Evolutionary conservation across 2,329 filamentous ascomycete genomes (phyloP).

Genomic region (Fusarium pseudoanthophilum): DNA sequence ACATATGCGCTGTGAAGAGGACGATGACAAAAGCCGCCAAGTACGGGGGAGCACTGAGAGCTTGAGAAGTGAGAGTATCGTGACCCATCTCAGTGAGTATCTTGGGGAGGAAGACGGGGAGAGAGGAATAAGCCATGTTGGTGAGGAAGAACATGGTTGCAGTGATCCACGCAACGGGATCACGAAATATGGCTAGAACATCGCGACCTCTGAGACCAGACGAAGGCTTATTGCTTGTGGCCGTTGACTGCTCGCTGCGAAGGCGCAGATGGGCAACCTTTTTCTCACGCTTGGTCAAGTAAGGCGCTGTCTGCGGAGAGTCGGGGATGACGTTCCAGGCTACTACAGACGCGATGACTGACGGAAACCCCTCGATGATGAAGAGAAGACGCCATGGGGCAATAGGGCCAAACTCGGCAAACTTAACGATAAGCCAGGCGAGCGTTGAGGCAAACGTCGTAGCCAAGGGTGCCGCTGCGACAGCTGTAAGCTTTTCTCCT

Average conservation of each 20-base stretch:
- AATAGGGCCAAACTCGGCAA: slow-evolving; percentile 73
- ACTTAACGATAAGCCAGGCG: slow-evolving; percentile 79
- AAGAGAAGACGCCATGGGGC: slow-evolving; percentile 89
- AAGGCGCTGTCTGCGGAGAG: slow-evolving; percentile 72
- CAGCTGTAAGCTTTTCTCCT: slow-evolving; percentile 46
- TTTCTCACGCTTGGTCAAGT: slow-evolving; percentile 71
- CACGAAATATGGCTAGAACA: slow-evolving; percentile 58
- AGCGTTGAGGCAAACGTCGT: slow-evolving; percentile 82
- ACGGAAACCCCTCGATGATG: slow-evolving; percentile 86
- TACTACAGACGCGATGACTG: slow-evolving; percentile 76
- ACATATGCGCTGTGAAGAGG: slow-evolving; percentile 76
- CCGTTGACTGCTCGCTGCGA: slow-evolving; percentile 57
- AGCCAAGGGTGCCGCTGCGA: slow-evolving; percentile 81
- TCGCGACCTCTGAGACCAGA: slow-evolving; percentile 64
- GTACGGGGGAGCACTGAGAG: slow-evolving; percentile 83
- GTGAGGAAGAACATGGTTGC: slow-evolving; percentile 87
- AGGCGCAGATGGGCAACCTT: slow-evolving; percentile 78
- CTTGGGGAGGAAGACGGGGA: slow-evolving; percentile 88
- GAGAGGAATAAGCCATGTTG: slow-evolving; percentile 88
- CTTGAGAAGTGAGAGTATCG: slow-evolving; percentile 74
- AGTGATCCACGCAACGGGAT: slow-evolving; percentile 69
- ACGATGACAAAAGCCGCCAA: slow-evolving; percentile 78
- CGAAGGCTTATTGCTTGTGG: slow-evolving; percentile 29
- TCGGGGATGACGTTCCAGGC: slow-evolving; percentile 84
- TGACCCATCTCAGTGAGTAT: slow-evolving; percentile 83